Base-by-base conservation (phyloP, 768 basidiomycete species). In the Mycena albidolilacea region DNA sequence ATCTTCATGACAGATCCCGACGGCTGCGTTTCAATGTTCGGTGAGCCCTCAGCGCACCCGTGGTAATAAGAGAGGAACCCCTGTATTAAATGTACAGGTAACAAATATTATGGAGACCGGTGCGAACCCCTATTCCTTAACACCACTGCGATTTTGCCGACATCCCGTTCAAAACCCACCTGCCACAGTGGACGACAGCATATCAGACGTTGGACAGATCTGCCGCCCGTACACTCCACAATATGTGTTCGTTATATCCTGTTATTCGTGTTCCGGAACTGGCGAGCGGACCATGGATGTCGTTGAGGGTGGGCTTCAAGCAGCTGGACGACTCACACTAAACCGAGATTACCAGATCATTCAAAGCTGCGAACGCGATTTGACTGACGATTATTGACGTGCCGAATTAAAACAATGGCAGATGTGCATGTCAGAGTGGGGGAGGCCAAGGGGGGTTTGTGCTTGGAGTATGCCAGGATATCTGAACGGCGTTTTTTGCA, bases 351-450 rank as follows among this genome's bases (percentile, higher is more conserved):
- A 48, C 46, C 46, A 48, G 46, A 7, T 48, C 46, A 48, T 48
- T 48, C 46, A 48, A 48, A 17, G 46, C 46, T 48, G 46, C 46
- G 46, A 48, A 23, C 23, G 23, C 23, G 46, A 14, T 48, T 48
- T 19, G 46, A 15, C 46, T 48, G 46, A 48, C 46, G 46, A 48
- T 48, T 15, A 48, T 48, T 48, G 46, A 48, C 46, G 17, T 15
- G 17, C 46, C 46, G 46, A 48, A 48, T 48, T 48, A 48, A 48
- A 48, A 48, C 46, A 48, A 48, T 48, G 46, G 46, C 46, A 48
- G 46, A 48, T 48, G 23, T 2, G 23, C 23, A 23, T 23, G 23
- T 23, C 23, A 23, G 23, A 23, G 23, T 23, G 23, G 23, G 23
- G 23, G 23, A 23, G 23, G 2, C 23, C 23, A 23, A 23, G 23